Base-by-base conservation (phyloP, 1,284 basidiomycete species). In the Microbotryum violaceum region DNA sequence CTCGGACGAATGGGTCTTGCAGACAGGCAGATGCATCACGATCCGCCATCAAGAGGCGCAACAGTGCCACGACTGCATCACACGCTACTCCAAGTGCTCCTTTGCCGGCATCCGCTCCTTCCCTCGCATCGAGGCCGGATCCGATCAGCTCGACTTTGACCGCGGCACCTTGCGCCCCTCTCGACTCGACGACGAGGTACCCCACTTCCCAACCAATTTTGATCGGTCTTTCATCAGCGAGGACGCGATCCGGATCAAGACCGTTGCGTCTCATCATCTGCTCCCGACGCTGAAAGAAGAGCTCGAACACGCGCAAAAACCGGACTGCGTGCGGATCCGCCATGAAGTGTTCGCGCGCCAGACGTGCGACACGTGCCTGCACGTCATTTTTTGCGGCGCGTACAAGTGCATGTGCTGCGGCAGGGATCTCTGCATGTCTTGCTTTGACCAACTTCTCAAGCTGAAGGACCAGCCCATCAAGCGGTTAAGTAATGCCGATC, bases 321-420 rank as follows among this genome's bases (percentile, higher is more conserved):
- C 79, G 0, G 79, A 82, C 56, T 81, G 89, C 14, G 84, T 91
- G 62, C 82, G 82, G 59, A 80, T 90, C 48, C 82, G 83, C 6
- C 78, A 85, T 51, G 89, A 91, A 72, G 83, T 83, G 48, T 87
- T 87, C 62, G 84, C 88, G 60, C 83, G 89, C 46, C 85, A 85
- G 18, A 89, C 86, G 48, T 94, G 89, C 73, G 89, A 97, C 75
- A 90, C 87, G 3, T 97, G 93, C 75, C 86, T 88, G 77, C 91
- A 90, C 4, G 91, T 89, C 18, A 84, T 97, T 62, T 94, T 96
- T 74, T 86, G 86, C 7, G 85, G 85, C 61, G 88, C 84, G 61
- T 96, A 86, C 83, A 87, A 92, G 81, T 97, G 92, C 75, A 80
- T 83, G 10, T 74, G 82, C n/a, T 97, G 92, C 74, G 92, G 91